phyloP scores from a whole-genome alignment of 805 yeast genomes.

The Metschnikowia drakensbergensis region DNA sequence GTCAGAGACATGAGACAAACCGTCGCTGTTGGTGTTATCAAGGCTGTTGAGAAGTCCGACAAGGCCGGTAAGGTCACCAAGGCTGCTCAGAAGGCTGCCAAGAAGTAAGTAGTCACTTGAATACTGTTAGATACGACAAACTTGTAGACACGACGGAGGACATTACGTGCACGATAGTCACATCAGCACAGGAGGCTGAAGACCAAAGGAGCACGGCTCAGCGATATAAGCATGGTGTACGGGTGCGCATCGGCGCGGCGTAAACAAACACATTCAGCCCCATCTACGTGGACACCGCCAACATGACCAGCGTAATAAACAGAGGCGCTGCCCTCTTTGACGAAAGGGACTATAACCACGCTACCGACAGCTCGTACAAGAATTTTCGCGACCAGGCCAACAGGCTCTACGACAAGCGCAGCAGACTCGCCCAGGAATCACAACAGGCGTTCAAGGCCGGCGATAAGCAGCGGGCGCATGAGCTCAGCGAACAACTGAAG shows the following conservation, averaged over 20 bases:
- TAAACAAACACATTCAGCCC: background rate
- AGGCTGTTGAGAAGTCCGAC: slow-evolving; percentile 85
- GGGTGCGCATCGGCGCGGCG: background rate
- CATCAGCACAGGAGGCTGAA: too few species aligned
- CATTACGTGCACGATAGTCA: too few species aligned
- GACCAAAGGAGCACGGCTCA: too few species aligned
- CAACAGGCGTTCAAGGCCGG: slow-evolving; percentile 76
- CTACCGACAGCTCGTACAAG: slow-evolving; percentile 61
- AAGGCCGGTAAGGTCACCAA: slow-evolving; percentile 66
- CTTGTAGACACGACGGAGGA: background rate
- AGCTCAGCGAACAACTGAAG: slow-evolving; percentile 67
- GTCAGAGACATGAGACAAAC: slow-evolving; percentile 99
- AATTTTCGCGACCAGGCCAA: slow-evolving; percentile 66
- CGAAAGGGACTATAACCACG: slow-evolving; percentile 65
- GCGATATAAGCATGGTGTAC: too few species aligned
- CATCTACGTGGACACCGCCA: background rate
- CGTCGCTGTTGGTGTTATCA: slow-evolving; percentile 99
- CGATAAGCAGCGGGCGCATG: slow-evolving; percentile 68
- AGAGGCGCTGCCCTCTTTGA: slow-evolving; percentile 16
- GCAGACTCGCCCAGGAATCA: slow-evolving; percentile 58
- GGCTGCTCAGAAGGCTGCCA: slow-evolving; percentile 20
- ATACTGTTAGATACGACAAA: background rate
- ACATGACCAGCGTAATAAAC: slow-evolving; percentile 12
- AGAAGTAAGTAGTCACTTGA: slow-evolving; percentile 15
- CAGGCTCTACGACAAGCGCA: slow-evolving; percentile 54